Evolutionary conservation across 768 basidiomycete genomes (phyloP).

Genomic region (Macrolepiota fuliginosa): DNA sequence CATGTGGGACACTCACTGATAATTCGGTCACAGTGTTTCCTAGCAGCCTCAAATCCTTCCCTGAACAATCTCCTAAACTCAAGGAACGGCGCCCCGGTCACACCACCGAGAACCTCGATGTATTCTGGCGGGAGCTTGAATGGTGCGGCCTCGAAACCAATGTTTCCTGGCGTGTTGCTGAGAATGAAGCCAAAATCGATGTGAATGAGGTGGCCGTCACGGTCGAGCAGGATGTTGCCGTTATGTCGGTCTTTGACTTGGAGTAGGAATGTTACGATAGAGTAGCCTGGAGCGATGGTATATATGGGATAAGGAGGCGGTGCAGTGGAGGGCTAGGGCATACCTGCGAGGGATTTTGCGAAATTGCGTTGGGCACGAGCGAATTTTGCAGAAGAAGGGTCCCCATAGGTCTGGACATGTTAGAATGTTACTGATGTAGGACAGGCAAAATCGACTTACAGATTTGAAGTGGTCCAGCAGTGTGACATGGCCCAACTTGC

Average conservation of each 20-base stretch:
- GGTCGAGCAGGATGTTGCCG: conserved; percentile 94
- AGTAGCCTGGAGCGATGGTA: conserved; percentile 64
- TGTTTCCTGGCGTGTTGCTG: conserved; percentile 94
- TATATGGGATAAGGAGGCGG: background rate
- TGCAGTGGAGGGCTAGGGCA: conserved; percentile 8
- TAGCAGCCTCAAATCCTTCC: conserved; percentile 89
- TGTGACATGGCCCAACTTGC: conserved; percentile 83
- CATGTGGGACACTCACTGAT: conserved; percentile 73
- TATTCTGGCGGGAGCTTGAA: conserved; percentile 97
- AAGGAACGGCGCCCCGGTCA: conserved; percentile 67
- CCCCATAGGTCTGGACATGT: conserved; percentile 69
- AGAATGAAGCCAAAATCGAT: conserved; percentile 99
- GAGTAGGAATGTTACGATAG: conserved; percentile 91
- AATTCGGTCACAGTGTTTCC: conserved; percentile 96
- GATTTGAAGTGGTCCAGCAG: conserved; percentile 89
- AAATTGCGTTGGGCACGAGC: conserved; percentile 91
- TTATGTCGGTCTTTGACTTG: conserved; percentile 99
- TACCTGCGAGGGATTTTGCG: conserved; percentile 86
- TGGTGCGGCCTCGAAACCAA: conserved; percentile 98
- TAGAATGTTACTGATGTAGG: background rate
- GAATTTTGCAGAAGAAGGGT: conserved; percentile 84
- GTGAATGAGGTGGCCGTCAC: conserved; percentile 92
- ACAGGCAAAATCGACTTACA: conserved; percentile 39
- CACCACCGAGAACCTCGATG: conserved; percentile 91
- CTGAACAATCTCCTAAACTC: conserved; percentile 89